phyloP scores from a whole-genome alignment of 179 eudicot genomes.

The Heliamphora pulchella region DNA sequence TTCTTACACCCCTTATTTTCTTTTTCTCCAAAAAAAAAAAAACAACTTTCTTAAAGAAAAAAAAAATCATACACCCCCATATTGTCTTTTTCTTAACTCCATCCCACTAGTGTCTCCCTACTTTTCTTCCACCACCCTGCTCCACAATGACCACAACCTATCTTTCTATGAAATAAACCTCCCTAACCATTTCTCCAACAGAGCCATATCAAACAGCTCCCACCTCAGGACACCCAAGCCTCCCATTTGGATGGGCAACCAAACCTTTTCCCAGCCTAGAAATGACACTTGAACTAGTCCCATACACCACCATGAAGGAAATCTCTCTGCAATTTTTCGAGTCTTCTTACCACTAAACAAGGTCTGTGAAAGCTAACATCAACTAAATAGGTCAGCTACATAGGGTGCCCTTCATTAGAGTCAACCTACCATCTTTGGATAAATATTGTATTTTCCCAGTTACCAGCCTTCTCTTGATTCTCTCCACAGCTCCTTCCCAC shows the following conservation, averaged over 20 bases:
- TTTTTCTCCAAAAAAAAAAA: too few relatives aligned
- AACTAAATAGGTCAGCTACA: neutral
- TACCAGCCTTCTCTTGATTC: neutral
- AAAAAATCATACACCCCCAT: too few relatives aligned
- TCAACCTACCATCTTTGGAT: neutral
- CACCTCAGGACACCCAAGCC: neutral
- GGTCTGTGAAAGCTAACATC: neutral
- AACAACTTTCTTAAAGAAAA: too few relatives aligned
- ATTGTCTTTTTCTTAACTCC: neutral
- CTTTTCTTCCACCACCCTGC: neutral
- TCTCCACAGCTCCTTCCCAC: neutral
- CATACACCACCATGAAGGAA: too few relatives aligned
- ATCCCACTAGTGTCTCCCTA: neutral
- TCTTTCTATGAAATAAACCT: neutral
- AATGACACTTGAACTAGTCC: too few relatives aligned
- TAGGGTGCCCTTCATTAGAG: neutral
- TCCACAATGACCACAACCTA: neutral
- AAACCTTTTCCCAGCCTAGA: neutral
- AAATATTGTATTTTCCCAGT: neutral
- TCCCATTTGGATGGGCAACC: neutral
- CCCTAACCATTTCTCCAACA: neutral
- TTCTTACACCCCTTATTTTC: too few relatives aligned
- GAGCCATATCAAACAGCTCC: neutral
- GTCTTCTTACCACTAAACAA: neutral
- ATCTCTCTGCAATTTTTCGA: too few relatives aligned